Evolutionary conservation across 192 early-diverging fungal species (phyloP).

Genomic region (Entomortierella parvispora): DNA sequence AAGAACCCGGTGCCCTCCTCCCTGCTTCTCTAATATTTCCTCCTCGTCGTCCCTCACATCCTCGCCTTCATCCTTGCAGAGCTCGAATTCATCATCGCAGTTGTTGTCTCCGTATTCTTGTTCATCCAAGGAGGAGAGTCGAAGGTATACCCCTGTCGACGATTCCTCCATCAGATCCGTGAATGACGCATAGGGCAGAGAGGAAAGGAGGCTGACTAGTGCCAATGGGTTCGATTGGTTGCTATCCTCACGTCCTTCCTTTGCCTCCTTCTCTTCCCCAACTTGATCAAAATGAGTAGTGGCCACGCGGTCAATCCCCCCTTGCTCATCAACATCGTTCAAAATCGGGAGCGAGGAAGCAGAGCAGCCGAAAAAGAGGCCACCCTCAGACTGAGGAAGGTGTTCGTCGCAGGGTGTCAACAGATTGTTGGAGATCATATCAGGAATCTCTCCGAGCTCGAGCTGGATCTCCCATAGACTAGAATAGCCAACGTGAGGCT

Average conservation of each 20-base stretch:
- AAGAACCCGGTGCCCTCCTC: too few relatives aligned
- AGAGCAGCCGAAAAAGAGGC: too few relatives aligned
- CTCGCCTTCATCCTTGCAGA: too few relatives aligned
- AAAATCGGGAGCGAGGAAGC: background rate
- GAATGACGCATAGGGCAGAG: background rate
- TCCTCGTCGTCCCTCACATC: too few relatives aligned
- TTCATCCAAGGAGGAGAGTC: background rate
- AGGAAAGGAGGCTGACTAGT: background rate
- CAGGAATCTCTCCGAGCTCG: slow-evolving; percentile 37
- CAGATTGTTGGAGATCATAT: slow-evolving; percentile 43
- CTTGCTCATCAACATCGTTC: background rate
- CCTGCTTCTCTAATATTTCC: too few relatives aligned
- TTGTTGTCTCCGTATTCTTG: too few relatives aligned
- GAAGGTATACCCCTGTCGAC: too few relatives aligned
- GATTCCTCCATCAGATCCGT: too few relatives aligned
- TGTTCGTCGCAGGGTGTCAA: slow-evolving; percentile 18
- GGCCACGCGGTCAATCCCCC: background rate
- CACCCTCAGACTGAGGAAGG: too few relatives aligned
- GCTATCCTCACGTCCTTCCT: too few relatives aligned
- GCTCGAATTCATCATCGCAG: too few relatives aligned
- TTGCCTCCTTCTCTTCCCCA: background rate
- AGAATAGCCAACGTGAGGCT: background rate
- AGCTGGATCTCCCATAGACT: slow-evolving; percentile 44
- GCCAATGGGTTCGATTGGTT: too few relatives aligned
- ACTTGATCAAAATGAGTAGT: background rate